Conservation (phyloP, 2,329 filamentous ascomycete species). For the Alternaria gansuensis region DNA sequence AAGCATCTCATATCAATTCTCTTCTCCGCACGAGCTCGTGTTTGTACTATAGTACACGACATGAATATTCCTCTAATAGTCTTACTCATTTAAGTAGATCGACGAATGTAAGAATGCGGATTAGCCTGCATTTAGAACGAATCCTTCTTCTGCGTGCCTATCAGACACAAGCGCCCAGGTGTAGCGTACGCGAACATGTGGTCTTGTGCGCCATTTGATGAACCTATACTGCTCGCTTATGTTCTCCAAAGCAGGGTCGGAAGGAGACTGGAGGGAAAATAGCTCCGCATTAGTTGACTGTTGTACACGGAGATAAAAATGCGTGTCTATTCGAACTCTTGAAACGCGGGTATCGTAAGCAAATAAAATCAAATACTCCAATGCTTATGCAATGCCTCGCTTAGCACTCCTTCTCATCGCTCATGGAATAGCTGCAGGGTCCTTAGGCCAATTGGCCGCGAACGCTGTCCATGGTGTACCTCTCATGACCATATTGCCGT, state of each 20-base stretch:
- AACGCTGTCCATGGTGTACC: slow-evolving; percentile 49
- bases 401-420: slow-evolving; percentile 6
- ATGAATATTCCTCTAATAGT: not conserved
- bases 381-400: slow-evolving; percentile 26
- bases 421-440: slow-evolving; percentile 45
- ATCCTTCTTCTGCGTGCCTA: not conserved
- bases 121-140: not conserved
- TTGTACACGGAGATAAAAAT: slow-evolving; percentile 6
- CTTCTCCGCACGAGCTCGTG: not conserved
- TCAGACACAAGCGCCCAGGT: not conserved
- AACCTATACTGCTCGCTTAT: not conserved
- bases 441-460: slow-evolving; percentile 47
- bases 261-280: not conserved
- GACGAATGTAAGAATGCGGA: not conserved
- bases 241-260: not conserved
- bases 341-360: slow-evolving; percentile 33
- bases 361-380: slow-evolving; percentile 23
- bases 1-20: not conserved
- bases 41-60: not conserved
- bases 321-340: slow-evolving; percentile 11
- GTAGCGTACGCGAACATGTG: not conserved
- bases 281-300: not conserved
- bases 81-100: not conserved
- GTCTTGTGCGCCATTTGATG: not conserved
- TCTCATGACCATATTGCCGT: slow-evolving; percentile 42